Evolutionary conservation across 2,329 filamentous ascomycete species (phyloP).

Genomic region (Dactylellina leptospora): DNA sequence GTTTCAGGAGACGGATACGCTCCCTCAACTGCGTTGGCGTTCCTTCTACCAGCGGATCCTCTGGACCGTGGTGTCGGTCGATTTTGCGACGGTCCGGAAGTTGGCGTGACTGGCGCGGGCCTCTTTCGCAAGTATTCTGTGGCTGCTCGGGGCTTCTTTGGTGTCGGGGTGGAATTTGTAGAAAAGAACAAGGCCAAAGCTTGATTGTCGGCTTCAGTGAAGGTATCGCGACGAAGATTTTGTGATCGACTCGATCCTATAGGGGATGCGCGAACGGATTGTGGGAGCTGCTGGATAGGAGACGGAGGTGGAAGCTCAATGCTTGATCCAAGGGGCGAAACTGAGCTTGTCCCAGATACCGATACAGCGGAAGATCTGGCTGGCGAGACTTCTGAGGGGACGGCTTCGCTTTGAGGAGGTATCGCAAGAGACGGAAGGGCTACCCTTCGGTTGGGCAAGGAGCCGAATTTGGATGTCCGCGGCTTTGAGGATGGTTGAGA

Average conservation of each 20-base stretch:
- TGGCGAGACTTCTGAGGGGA: slow-evolving; percentile 32
- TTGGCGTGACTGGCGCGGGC: slow-evolving; percentile 18
- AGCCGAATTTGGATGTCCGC: slow-evolving; percentile 18
- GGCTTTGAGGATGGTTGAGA: neutral
- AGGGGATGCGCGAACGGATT: neutral
- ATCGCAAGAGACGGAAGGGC: slow-evolving; percentile 33
- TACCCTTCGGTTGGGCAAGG: slow-evolving; percentile 26
- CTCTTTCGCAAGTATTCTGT: slow-evolving; percentile 23
- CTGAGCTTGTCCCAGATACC: slow-evolving; percentile 28
- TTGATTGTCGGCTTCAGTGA: slow-evolving; percentile 48
- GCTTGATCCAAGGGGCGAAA: slow-evolving; percentile 36
- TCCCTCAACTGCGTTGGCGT: slow-evolving; percentile 30
- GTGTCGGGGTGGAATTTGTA: slow-evolving; percentile 32
- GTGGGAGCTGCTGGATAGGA: slow-evolving; percentile 42
- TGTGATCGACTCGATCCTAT: neutral
- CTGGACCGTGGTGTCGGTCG: slow-evolving; percentile 14
- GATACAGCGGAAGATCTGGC: slow-evolving; percentile 35
- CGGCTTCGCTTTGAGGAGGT: slow-evolving; percentile 4
- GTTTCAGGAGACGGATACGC: slow-evolving; percentile 51
- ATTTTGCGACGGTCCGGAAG: slow-evolving; percentile 15
- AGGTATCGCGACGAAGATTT: slow-evolving; percentile 18
- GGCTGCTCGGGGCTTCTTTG: slow-evolving; percentile 14
- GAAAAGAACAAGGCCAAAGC: slow-evolving; percentile 40
- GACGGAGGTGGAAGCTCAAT: slow-evolving; percentile 31
- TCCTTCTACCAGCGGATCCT: slow-evolving; percentile 30